These are phyloP conservation scores for Jaenimonas drosophilae DNA, from an alignment of 208 protist genomes.

Conservation along the genomic window DNA sequence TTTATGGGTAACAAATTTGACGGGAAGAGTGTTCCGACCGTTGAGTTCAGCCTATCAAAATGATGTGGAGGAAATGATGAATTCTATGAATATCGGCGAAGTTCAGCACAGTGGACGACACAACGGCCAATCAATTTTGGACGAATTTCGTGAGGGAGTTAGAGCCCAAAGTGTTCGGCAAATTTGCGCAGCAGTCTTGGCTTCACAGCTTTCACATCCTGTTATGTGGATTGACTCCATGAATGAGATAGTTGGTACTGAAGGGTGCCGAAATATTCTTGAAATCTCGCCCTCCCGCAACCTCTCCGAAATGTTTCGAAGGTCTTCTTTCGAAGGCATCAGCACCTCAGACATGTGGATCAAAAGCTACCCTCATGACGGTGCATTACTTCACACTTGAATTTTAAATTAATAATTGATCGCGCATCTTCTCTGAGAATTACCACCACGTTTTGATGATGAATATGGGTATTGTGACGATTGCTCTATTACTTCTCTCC, in stretches of 20 bases:
- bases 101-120: conserved; percentile 62
- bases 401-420: conserved; percentile 1
- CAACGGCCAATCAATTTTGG: conserved; percentile 21
- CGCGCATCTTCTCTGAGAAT: too few relatives aligned
- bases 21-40: conserved; percentile 51
- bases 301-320: conserved; percentile 65
- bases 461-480: too few relatives aligned
- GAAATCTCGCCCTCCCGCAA: conserved; percentile 59
- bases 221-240: conserved; percentile 81
- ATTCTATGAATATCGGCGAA: conserved; percentile 73
- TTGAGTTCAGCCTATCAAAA: conserved; percentile 42
- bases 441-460: too few relatives aligned
- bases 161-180: conserved; percentile 35
- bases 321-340: conserved; percentile 21
- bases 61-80: conserved; percentile 25
- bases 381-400: conserved; percentile 5
- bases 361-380: conserved; percentile 2
- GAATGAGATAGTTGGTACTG: conserved; percentile 42
- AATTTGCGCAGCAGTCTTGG: conserved; percentile 61
- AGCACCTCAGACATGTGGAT: not conserved
- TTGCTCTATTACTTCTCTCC: too few relatives aligned
- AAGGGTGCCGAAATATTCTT: conserved; percentile 22
- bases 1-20: conserved; percentile 80
- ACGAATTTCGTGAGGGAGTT: conserved; percentile 31
- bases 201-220: conserved; percentile 64